These are phyloP conservation scores for Moricandia arvensis DNA, from an alignment of 345 rosid species.

Conservation along the genomic window DNA sequence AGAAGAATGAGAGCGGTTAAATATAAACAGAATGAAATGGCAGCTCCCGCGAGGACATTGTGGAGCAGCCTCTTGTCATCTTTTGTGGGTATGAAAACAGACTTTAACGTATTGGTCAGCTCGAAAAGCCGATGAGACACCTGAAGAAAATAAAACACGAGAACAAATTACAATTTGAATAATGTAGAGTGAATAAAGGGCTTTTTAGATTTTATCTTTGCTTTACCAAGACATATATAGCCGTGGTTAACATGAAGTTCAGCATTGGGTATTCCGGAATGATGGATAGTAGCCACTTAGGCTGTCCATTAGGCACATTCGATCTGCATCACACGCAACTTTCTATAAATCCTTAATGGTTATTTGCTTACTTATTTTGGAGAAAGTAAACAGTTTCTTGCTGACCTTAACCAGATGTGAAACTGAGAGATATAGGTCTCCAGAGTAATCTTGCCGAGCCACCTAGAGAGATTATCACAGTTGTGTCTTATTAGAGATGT, in stretches of 20 bases:
- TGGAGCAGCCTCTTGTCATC: conserved; percentile 62
- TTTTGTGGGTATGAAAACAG: conserved; percentile 71
- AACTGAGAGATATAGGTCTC: conserved; percentile 96
- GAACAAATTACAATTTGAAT: background rate
- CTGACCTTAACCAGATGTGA: conserved; percentile 98
- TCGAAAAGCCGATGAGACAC: conserved; percentile 77
- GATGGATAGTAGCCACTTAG: conserved; percentile 87
- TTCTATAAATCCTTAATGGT: background rate
- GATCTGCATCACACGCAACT: conserved; percentile 53
- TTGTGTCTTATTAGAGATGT: conserved; percentile 8
- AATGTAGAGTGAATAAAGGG: background rate
- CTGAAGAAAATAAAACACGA: conserved; percentile 43
- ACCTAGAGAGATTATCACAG: conserved; percentile 44
- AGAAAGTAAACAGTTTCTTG: conserved; percentile 6
- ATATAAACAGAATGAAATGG: conserved; percentile 57
- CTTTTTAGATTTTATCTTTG: background rate
- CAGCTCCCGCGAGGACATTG: conserved; percentile 62
- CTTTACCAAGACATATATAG: conserved; percentile 80
- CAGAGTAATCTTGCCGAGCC: conserved; percentile 96
- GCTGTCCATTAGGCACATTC: conserved; percentile 78
- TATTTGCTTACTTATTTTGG: background rate
- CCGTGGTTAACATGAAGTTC: conserved; percentile 93
- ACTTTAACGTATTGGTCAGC: conserved; percentile 69
- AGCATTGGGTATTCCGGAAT: conserved; percentile 90
- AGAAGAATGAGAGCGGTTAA: conserved; percentile 62